phyloP scores from a whole-genome alignment of 441 rosid genomes.

The Codiaeum variegatum region DNA sequence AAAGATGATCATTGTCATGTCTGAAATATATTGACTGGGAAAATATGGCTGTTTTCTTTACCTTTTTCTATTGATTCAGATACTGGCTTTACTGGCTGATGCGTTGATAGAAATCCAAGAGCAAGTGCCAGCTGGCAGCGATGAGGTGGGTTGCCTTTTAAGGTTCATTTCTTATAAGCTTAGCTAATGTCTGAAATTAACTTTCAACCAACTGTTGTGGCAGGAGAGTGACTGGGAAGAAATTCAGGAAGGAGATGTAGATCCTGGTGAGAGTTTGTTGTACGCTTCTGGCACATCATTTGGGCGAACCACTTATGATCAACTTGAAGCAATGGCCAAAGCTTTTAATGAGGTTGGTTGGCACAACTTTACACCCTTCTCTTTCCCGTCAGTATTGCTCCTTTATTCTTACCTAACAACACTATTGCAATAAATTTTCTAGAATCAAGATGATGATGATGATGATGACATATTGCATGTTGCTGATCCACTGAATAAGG shows the following conservation, averaged over 20 bases:
- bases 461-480: constrained; percentile 47
- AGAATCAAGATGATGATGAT: constrained; percentile 66
- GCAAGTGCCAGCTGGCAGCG: constrained; percentile 52
- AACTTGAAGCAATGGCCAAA: constrained; percentile 83
- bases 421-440: constrained; percentile 21
- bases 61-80: constrained; percentile 39
- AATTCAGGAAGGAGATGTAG: constrained; percentile 51
- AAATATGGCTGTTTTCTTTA: neutral
- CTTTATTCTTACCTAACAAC: neutral
- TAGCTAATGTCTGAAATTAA: constrained; percentile 2
- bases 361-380: neutral
- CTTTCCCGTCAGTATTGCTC: neutral
- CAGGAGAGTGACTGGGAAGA: constrained; percentile 95
- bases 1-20: neutral
- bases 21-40: neutral
- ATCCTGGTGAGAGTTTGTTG: constrained; percentile 42
- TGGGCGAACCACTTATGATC: constrained; percentile 63
- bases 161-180: constrained; percentile 13
- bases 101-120: constrained; percentile 78
- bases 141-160: constrained; percentile 48
- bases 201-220: constrained; percentile 12
- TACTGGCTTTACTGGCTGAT: constrained; percentile 74
- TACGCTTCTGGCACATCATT: constrained; percentile 39
- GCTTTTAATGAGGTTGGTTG: constrained; percentile 52
- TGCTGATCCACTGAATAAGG: constrained; percentile 80